phyloP scores from a whole-genome alignment of 441 rosid genomes.

The Croton laevigatus region DNA sequence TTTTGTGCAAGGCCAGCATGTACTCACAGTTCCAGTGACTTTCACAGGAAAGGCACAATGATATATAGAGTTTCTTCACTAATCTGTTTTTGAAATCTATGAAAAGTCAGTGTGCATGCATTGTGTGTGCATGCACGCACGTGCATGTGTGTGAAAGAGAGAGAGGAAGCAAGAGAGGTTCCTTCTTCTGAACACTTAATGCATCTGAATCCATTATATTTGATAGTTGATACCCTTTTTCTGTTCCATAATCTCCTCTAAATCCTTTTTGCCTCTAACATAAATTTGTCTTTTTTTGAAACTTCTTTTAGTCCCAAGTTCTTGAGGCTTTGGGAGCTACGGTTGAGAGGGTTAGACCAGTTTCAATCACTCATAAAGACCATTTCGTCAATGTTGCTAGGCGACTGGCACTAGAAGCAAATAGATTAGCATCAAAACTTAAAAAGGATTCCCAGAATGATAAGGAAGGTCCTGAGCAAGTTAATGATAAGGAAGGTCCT shows the following conservation, averaged over 20 bases:
- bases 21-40: too few relatives aligned
- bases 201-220: not conserved
- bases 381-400: conserved; percentile 87
- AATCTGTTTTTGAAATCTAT: too few relatives aligned
- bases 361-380: conserved; percentile 84
- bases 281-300: conserved; percentile 16
- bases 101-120: not conserved
- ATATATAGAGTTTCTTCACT: too few relatives aligned
- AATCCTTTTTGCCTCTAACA: not conserved
- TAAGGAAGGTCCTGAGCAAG: conserved; percentile 29
- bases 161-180: not conserved
- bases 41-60: too few relatives aligned
- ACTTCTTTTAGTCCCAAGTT: conserved; percentile 71
- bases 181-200: not conserved
- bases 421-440: conserved; percentile 48
- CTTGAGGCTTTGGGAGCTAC: conserved; percentile 93
- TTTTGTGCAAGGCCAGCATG: too few relatives aligned
- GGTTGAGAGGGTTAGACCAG: conserved; percentile 92
- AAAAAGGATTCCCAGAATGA: conserved; percentile 27
- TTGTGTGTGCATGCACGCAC: not conserved
- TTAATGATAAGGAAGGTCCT: conserved; percentile 38
- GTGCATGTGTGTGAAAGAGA: not conserved
- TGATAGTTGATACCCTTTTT: not conserved
- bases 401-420: conserved; percentile 82
- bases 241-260: not conserved